Evolutionary conservation across 179 eudicot species (phyloP).

Genomic region (Nepenthes alata): DNA sequence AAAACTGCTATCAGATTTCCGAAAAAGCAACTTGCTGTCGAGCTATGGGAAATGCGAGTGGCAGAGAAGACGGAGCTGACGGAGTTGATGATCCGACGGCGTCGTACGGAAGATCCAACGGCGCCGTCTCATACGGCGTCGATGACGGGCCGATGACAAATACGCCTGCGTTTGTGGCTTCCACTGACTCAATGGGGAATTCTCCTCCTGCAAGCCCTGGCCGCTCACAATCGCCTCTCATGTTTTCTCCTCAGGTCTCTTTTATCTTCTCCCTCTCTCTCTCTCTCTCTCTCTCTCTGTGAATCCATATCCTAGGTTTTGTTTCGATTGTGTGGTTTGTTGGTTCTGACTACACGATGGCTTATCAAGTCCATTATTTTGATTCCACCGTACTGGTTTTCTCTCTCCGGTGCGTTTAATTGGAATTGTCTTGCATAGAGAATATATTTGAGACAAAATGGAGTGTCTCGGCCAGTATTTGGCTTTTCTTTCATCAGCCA

Average conservation of each 20-base stretch:
- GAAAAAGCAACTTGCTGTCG: neutral
- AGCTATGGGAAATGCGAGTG: conserved; percentile 46
- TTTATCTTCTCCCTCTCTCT: neutral
- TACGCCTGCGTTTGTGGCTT: conserved; percentile 10
- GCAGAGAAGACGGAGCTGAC: conserved; percentile 25
- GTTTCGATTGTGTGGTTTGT: neutral
- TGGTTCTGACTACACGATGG: neutral
- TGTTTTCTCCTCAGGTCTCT: conserved; percentile 54
- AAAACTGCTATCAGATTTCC: neutral
- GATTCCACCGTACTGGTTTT: too few species aligned
- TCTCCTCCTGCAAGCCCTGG: conserved; percentile 42
- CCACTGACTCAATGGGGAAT: conserved; percentile 34
- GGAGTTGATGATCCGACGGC: conserved; percentile 5
- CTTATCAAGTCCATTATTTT: too few species aligned
- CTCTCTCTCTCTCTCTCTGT: neutral
- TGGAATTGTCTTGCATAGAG: too few species aligned
- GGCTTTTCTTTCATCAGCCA: too few species aligned
- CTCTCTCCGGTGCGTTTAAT: too few species aligned
- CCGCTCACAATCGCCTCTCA: conserved; percentile 39
- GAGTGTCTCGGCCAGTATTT: too few species aligned
- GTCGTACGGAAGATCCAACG: conserved; percentile 16
- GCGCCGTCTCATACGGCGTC: conserved; percentile 1
- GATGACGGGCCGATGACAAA: conserved; percentile 6
- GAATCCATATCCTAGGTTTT: neutral
- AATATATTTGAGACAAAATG: too few species aligned